Base-by-base conservation (phyloP, 495 filamentous ascomycete genomes). In the Parathielavia hyrcaniae region DNA sequence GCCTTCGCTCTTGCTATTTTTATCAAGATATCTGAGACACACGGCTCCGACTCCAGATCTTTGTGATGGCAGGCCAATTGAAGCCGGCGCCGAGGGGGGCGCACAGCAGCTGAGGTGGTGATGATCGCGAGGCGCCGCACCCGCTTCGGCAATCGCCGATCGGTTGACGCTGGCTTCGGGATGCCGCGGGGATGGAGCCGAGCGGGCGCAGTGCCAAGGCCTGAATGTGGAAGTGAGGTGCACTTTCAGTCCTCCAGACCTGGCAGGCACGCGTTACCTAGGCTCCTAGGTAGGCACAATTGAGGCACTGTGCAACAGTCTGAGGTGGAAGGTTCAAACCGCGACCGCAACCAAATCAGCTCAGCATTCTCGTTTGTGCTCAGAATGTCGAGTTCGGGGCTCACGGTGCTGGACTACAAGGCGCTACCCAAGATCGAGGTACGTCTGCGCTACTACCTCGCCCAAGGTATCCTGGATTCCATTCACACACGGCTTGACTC, bases 371-470 rank as follows among this genome's bases (percentile, higher is more conserved):
- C 20, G n/a, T n/a, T n/a, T n/a, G 40, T 38, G 7, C n/a, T 39
- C 19, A 53, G 34, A 17, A 36, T 60, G 50, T 12, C 36, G 36
- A 6, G 14, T 13, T 13, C 14, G 16, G n/a, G 45, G 8, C 2
- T 11, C 14, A 22, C 43, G 22, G 53, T 47, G 13, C 55, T 75
- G 17, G 72, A 77, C 63, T 77, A 72, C 50, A 71, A 58, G 66
- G 69, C 74, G 32, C 67, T 79, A 50, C 75, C 75, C 13, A 77
- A 79, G 56, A 76, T 77, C 39, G 75, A 78, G 73, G 75, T 77
- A 71, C 14, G n/a, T 14, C 20, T 35, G 17, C 9, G n/a, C n/a
- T n/a, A n/a, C n/a, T n/a, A n/a, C n/a, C n/a, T n/a, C n/a, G n/a
- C n/a, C 10, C 4, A 20, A n/a, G 23, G 8, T 13, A 39, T 38